phyloP scores from a whole-genome alignment of 805 yeast genomes.

The Saccharomyces eubayanus region DNA sequence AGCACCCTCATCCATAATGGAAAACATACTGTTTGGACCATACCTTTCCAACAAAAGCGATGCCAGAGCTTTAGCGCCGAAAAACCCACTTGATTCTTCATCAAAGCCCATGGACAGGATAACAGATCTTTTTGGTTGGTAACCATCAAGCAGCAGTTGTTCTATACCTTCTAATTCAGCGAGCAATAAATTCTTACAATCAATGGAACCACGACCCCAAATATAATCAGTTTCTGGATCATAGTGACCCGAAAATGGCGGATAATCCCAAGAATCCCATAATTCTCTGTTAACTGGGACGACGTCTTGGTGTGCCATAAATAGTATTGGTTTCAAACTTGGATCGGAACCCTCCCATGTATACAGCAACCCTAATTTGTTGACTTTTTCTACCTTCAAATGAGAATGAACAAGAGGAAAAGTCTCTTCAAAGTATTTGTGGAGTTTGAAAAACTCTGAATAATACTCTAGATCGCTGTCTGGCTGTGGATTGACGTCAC shows the following conservation, averaged over 20 bases:
- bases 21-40: conserved; percentile 51
- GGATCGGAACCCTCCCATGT: conserved; percentile 52
- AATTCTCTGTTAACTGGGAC: conserved; percentile 66
- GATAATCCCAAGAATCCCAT: conserved; percentile 49
- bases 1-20: conserved; percentile 59
- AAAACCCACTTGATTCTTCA: conserved; percentile 59
- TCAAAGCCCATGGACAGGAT: conserved; percentile 64
- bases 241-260: conserved; percentile 59
- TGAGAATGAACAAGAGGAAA: conserved; percentile 47
- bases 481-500: conserved; percentile 40
- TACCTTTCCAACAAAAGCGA: conserved; percentile 40
- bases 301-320: conserved; percentile 74
- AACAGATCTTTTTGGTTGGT: conserved; percentile 48
- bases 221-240: conserved; percentile 16
- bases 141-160: conserved; percentile 38
- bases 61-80: conserved; percentile 51
- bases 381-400: conserved; percentile 47
- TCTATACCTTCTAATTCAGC: conserved; percentile 57
- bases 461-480: conserved; percentile 44
- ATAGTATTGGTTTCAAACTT: conserved; percentile 51
- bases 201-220: conserved; percentile 70
- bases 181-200: conserved; percentile 60
- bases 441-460: conserved; percentile 36
- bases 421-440: conserved; percentile 41
- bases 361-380: conserved; percentile 53